Percentiles rank a stretch among this genome's conserved stretches.
Evolutionary conservation across 164 flowering plant species (phyloP).

Genomic region (Vitis labrusca): DNA sequence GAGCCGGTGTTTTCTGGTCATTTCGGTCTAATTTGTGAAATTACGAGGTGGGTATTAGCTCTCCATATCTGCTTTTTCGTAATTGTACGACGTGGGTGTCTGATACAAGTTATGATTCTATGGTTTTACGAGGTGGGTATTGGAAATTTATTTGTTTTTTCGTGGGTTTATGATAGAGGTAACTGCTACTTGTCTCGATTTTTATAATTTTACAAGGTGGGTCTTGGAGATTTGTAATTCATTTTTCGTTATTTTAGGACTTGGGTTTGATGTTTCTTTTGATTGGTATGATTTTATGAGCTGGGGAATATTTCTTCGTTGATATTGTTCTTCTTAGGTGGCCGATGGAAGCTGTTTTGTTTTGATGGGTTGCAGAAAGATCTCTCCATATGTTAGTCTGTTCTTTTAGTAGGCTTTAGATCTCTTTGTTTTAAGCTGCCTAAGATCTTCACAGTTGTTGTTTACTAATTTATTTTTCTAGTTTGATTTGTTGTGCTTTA

Average conservation of each 20-base stretch:
- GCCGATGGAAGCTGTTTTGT: not conserved
- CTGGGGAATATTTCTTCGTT: not conserved
- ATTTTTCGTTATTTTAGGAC: not conserved
- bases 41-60: not conserved
- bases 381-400: not conserved
- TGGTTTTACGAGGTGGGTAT: constrained; percentile 12
- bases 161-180: not conserved
- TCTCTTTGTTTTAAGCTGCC: not conserved
- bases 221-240: not conserved
- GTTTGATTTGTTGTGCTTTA: too few species aligned
- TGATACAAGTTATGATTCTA: not conserved
- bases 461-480: not conserved
- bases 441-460: not conserved
- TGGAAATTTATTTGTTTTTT: not conserved
- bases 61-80: not conserved
- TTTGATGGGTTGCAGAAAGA: not conserved
- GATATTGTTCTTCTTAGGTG: not conserved
- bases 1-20: not conserved
- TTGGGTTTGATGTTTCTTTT: not conserved
- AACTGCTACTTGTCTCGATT: not conserved
- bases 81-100: not conserved
- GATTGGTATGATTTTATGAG: not conserved
- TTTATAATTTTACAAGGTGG: constrained; percentile 7
- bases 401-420: not conserved
- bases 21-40: not conserved